Percentiles rank a stretch among this genome's conserved stretches.
Evolutionary conservation across 352 stramenopile species (phyloP).

Genomic region (Halophytophthora batemanensis): DNA sequence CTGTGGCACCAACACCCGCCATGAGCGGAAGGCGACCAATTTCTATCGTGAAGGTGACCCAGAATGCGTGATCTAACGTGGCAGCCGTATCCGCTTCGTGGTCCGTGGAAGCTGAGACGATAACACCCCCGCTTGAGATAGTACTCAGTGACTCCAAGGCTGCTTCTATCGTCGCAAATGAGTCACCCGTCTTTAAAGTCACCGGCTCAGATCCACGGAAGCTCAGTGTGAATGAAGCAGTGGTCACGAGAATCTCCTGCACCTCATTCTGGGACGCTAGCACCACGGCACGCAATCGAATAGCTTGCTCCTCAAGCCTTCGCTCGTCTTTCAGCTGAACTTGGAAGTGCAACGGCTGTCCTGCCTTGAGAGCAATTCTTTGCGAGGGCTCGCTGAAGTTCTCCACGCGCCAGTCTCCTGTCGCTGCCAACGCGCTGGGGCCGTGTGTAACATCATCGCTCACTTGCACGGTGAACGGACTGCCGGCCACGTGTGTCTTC

Average conservation of each 20-base stretch:
- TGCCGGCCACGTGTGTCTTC: constrained; percentile 78
- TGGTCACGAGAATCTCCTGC: constrained; percentile 48
- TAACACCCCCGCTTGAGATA: constrained; percentile 73
- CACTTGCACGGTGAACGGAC: constrained; percentile 86
- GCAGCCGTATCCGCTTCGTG: constrained; percentile 29
- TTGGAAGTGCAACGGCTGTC: constrained; percentile 66
- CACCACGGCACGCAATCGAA: constrained; percentile 57
- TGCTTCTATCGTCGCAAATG: constrained; percentile 41
- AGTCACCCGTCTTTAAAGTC: constrained; percentile 30
- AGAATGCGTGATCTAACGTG: constrained; percentile 34
- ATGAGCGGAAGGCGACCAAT: constrained; percentile 47
- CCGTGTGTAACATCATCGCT: constrained; percentile 65
- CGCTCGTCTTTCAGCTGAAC: constrained; percentile 90
- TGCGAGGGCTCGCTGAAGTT: constrained; percentile 49
- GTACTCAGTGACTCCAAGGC: constrained; percentile 82
- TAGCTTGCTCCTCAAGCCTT: constrained; percentile 60
- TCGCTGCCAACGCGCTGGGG: constrained; percentile 64
- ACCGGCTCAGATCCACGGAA: constrained; percentile 55
- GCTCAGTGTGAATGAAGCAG: constrained; percentile 39
- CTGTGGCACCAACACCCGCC: constrained; percentile 22
- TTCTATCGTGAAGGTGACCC: constrained; percentile 70
- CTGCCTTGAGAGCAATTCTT: constrained; percentile 50
- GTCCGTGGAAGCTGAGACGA: constrained; percentile 46
- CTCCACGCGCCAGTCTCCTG: constrained; percentile 69
- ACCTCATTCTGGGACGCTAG: constrained; percentile 46